Conservation (phyloP, 352 stramenopile species). For the Phytophthora tubulina region DNA sequence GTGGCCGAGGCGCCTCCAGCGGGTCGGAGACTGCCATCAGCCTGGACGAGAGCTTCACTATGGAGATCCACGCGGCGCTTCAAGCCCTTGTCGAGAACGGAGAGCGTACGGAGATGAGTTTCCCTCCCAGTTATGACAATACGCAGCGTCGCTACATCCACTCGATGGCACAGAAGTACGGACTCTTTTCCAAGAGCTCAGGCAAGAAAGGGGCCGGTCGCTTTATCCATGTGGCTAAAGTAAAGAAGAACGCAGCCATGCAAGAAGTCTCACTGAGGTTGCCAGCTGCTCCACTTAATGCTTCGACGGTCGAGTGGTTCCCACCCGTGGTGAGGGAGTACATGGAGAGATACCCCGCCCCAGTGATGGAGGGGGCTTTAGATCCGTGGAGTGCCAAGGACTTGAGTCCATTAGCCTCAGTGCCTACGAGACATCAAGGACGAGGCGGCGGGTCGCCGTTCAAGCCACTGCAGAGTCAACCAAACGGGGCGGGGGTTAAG, state of each 20-base stretch:
- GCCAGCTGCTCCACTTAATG: constrained; percentile 44
- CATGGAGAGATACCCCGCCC: constrained; percentile 52
- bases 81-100: constrained; percentile 76
- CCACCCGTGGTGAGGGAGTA: constrained; percentile 53
- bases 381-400: constrained; percentile 48
- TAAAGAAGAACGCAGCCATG: constrained; percentile 88
- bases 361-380: neutral
- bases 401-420: constrained; percentile 23
- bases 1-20: constrained; percentile 2
- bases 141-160: constrained; percentile 86
- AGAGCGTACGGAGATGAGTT: constrained; percentile 67
- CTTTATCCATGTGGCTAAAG: constrained; percentile 84
- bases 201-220: constrained; percentile 66
- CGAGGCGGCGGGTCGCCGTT: constrained; percentile 43
- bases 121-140: constrained; percentile 74
- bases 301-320: constrained; percentile 49
- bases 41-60: constrained; percentile 77
- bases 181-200: constrained; percentile 86
- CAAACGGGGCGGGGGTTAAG: constrained; percentile 12
- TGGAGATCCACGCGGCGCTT: constrained; percentile 68
- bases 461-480: constrained; percentile 45
- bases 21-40: constrained; percentile 48
- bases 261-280: constrained; percentile 72
- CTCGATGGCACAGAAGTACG: constrained; percentile 81
- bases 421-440: constrained; percentile 28